A percentile compares a stretch with the other conserved stretches of the same genome.
These are phyloP conservation scores for Luffa acutangula DNA, from an alignment of 306 rosid genomes.

Conservation along the genomic window DNA sequence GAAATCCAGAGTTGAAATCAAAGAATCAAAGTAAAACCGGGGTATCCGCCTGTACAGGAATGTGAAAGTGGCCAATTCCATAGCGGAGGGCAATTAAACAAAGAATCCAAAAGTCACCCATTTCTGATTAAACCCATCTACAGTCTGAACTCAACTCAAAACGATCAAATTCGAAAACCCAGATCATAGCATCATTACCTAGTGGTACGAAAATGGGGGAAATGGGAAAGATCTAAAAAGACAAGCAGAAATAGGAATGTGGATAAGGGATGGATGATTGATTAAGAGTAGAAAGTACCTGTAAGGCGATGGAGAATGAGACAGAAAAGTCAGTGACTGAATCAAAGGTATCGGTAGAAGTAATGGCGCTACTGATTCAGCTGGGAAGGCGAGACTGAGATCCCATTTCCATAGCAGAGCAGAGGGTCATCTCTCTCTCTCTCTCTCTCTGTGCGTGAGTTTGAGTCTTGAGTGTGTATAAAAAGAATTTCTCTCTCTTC, in stretches of 20 bases:
- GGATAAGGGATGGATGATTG: neutral
- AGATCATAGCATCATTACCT: neutral
- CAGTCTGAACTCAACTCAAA: neutral
- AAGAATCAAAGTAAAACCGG: slow-evolving; percentile 21
- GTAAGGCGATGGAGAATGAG: slow-evolving; percentile 10
- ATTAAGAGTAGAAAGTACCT: slow-evolving; percentile 28
- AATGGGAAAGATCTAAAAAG: slow-evolving; percentile 44
- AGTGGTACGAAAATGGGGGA: neutral
- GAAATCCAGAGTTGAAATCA: slow-evolving; percentile 3
- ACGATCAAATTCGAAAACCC: neutral
- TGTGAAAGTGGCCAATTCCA: neutral
- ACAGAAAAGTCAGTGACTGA: neutral
- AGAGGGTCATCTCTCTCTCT: slow-evolving; percentile 21
- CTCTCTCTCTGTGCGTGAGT: slow-evolving; percentile 8
- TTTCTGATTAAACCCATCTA: neutral
- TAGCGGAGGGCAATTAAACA: neutral
- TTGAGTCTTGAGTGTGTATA: slow-evolving; percentile 4
- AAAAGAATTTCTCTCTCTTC: slow-evolving; percentile 37
- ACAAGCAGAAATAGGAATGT: neutral
- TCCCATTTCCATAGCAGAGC: slow-evolving; percentile 50
- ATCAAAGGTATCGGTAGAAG: slow-evolving; percentile 30
- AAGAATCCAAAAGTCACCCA: neutral
- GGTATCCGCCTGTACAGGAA: slow-evolving; percentile 9
- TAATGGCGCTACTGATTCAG: slow-evolving; percentile 28
- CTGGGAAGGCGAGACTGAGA: slow-evolving; percentile 44